Conservation (phyloP, 352 stramenopile genomes). For the Phytopythium litorale region DNA sequence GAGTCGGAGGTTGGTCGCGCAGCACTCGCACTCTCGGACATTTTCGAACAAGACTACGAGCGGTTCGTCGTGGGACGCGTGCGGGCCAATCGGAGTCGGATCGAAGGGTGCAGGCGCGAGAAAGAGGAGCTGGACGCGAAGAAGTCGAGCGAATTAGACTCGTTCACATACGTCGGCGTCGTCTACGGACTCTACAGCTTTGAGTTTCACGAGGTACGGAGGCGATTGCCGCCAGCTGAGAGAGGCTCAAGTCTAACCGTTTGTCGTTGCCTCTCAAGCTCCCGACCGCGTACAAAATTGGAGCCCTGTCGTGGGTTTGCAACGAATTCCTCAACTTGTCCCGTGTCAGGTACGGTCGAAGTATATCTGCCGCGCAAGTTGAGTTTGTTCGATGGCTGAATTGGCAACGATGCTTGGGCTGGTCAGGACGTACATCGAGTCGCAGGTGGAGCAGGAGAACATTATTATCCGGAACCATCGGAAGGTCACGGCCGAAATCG, state of each 20-base stretch:
- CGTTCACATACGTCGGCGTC: slow-evolving; percentile 51
- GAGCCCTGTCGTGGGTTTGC: slow-evolving; percentile 60
- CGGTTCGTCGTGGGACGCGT: slow-evolving; percentile 63
- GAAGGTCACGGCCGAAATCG: slow-evolving; percentile 49
- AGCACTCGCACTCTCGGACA: slow-evolving; percentile 65
- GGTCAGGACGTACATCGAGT: slow-evolving; percentile 41
- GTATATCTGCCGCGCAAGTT: neutral
- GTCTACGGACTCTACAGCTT: slow-evolving; percentile 65
- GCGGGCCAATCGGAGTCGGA: slow-evolving; percentile 46
- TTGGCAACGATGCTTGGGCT: neutral
- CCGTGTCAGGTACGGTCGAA: slow-evolving; percentile 28
- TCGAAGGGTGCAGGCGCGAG: slow-evolving; percentile 48
- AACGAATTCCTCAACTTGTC: slow-evolving; percentile 61
- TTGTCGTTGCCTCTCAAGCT: slow-evolving; percentile 16
- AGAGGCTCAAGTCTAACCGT: neutral
- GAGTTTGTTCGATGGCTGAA: neutral
- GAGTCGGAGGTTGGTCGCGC: slow-evolving; percentile 71
- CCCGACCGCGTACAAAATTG: slow-evolving; percentile 56
- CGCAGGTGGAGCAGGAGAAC: slow-evolving; percentile 62
- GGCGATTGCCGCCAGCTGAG: neutral
- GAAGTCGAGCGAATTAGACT: slow-evolving; percentile 15
- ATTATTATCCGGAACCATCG: slow-evolving; percentile 40
- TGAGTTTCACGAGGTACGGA: slow-evolving; percentile 60
- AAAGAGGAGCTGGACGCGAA: slow-evolving; percentile 24
- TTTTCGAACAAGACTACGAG: slow-evolving; percentile 82